Evolutionary conservation across 73 alveolate genomes (phyloP).

Genomic region (Breviolum minutum): DNA sequence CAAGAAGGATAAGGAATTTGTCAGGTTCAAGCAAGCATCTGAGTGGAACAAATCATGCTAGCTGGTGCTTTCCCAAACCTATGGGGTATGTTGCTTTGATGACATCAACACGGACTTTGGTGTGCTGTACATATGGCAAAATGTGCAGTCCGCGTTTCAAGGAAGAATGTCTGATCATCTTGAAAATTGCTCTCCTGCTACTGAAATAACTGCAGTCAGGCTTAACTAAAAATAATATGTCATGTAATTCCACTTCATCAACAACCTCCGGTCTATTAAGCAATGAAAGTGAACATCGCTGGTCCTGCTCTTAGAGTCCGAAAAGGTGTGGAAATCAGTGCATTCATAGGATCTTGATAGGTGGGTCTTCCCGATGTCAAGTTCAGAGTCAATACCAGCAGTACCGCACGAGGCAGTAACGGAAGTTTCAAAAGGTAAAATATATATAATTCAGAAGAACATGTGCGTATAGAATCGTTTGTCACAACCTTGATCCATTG

Average conservation of each 20-base stretch:
- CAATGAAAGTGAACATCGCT: conserved; percentile 9
- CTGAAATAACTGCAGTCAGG: background rate
- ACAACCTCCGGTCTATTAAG: background rate
- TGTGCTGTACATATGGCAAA: background rate
- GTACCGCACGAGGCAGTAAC: no score
- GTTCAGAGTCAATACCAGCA: no score
- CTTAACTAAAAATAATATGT: no score
- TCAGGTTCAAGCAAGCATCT: background rate
- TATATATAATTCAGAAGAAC: no score
- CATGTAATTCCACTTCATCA: background rate
- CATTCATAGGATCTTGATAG: background rate
- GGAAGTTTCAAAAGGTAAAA: no score
- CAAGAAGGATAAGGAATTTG: background rate
- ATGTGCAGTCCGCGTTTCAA: background rate
- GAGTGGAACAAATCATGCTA: conserved; percentile 30
- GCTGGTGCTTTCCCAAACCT: background rate
- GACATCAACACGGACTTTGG: background rate
- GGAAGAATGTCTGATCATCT: background rate
- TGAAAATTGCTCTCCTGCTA: no score
- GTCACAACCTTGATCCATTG: no score
- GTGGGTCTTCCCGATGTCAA: no score
- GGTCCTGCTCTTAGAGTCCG: background rate
- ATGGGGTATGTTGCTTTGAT: background rate
- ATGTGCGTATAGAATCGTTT: no score
- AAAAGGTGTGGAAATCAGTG: background rate